Percentiles rank a stretch among this genome's conserved stretches.
These are phyloP conservation scores for Fusarium cicatricum DNA, from an alignment of 2,329 filamentous ascomycete genomes.

Conservation along the genomic window DNA sequence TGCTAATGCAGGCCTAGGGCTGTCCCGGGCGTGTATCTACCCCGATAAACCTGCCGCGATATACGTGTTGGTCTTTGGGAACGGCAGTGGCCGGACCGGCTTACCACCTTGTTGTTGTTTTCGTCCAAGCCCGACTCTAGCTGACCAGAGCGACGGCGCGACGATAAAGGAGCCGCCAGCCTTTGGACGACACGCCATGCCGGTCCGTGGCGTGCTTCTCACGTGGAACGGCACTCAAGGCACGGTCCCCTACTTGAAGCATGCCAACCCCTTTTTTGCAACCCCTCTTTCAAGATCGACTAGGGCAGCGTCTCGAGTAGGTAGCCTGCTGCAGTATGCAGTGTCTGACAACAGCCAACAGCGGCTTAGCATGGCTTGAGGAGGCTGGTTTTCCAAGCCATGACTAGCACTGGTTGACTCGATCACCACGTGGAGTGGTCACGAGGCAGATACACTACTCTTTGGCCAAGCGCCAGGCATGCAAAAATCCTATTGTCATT, in stretches of 20 bases:
- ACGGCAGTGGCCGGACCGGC: slow-evolving; percentile 3
- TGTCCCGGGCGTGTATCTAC: neutral
- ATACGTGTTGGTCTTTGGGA: neutral
- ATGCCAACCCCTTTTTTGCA: slow-evolving; percentile 10
- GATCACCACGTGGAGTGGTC: slow-evolving; percentile 7
- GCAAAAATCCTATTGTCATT: neutral
- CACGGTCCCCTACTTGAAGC: slow-evolving; percentile 10
- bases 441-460: neutral
- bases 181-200: slow-evolving; percentile 11
- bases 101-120: neutral
- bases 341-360: neutral
- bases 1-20: slow-evolving; percentile 9
- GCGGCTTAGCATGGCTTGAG: slow-evolving; percentile 1
- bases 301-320: neutral
- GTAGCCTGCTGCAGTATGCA: neutral
- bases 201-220: slow-evolving; percentile 28
- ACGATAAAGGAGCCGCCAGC: slow-evolving; percentile 8
- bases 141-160: slow-evolving; percentile 12
- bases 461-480: neutral
- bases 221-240: slow-evolving; percentile 29
- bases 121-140: no score
- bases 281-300: slow-evolving; percentile 11
- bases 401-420: slow-evolving; percentile 13
- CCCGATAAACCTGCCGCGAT: neutral
- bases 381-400: slow-evolving; percentile 5